Evolutionary conservation across 805 yeast species (phyloP).

Genomic region (Kluyveromyces aestuarii): DNA sequence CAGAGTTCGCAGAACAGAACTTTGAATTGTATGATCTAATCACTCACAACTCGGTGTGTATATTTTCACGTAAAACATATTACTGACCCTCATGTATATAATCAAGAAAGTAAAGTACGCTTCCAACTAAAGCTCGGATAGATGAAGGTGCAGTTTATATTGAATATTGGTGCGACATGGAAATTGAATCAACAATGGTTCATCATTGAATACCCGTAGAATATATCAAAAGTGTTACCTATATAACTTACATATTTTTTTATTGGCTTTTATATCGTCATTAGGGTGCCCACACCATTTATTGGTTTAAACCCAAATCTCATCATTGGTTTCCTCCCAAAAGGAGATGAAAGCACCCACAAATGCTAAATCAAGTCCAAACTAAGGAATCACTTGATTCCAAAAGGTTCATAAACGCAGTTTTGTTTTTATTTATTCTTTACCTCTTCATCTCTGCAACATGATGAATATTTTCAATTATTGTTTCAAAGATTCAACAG

Average conservation of each 20-base stretch:
- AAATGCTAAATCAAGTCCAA: not conserved
- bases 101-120: constrained; percentile 1
- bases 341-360: not conserved
- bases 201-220: not conserved
- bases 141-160: not conserved
- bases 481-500: constrained; percentile 46
- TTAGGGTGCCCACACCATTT: not conserved
- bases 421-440: not conserved
- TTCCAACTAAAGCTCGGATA: not conserved
- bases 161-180: too few relatives aligned
- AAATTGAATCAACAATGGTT: not conserved
- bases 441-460: not conserved
- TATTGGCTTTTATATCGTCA: not conserved
- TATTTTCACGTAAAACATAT: not conserved
- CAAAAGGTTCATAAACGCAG: not conserved
- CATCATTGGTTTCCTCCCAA: not conserved
- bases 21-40: not conserved
- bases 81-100: not conserved
- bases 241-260: not conserved
- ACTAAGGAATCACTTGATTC: not conserved
- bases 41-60: not conserved
- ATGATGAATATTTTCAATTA: not conserved
- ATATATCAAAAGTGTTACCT: not conserved
- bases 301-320: not conserved
- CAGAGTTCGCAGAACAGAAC: constrained; percentile 35